phyloP scores from a whole-genome alignment of 306 rosid genomes.

The Sphenostylis stenocarpa region DNA sequence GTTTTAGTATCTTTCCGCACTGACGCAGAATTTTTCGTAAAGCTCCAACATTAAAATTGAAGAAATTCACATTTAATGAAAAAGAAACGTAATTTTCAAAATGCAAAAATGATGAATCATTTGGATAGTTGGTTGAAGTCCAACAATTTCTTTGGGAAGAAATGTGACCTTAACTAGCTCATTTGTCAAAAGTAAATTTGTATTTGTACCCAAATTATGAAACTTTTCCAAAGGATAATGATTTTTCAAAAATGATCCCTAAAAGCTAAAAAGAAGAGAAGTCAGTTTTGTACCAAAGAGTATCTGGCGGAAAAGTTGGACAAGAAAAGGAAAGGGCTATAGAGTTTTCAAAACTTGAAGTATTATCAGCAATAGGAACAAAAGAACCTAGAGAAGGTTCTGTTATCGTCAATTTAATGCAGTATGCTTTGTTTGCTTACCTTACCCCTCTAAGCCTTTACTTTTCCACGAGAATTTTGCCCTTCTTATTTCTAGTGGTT shows the following conservation, averaged over 20 bases:
- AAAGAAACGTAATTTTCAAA: slow-evolving; percentile 34
- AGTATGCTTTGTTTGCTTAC: slow-evolving; percentile 42
- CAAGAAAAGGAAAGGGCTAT: slow-evolving; percentile 46
- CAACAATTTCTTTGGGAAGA: slow-evolving; percentile 38
- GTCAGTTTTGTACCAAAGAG: slow-evolving; percentile 46
- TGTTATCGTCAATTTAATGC: slow-evolving; percentile 54
- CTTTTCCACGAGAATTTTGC: slow-evolving; percentile 38
- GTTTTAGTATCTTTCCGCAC: slow-evolving; percentile 34
- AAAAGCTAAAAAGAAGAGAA: slow-evolving; percentile 44
- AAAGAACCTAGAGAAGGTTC: slow-evolving; percentile 33
- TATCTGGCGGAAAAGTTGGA: slow-evolving; percentile 42
- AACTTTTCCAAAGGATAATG: slow-evolving; percentile 64
- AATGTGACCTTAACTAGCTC: slow-evolving; percentile 34
- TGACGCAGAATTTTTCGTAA: slow-evolving; percentile 10
- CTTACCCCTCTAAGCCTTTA: slow-evolving; percentile 47
- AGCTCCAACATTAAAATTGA: slow-evolving; percentile 22
- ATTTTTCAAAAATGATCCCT: slow-evolving; percentile 41
- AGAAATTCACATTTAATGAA: slow-evolving; percentile 39
- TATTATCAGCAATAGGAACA: slow-evolving; percentile 30
- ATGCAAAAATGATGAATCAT: slow-evolving; percentile 36
- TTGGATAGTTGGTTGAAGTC: slow-evolving; percentile 35
- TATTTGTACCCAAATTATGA: slow-evolving; percentile 45
- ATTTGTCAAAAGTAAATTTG: slow-evolving; percentile 41
- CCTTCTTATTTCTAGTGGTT: slow-evolving; percentile 35
- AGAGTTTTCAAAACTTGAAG: slow-evolving; percentile 38